Percentiles rank a stretch among this genome's conserved stretches.
These are phyloP conservation scores for Moesziomyces globuligerus DNA, from an alignment of 1,284 basidiomycete genomes.

Conservation along the genomic window DNA sequence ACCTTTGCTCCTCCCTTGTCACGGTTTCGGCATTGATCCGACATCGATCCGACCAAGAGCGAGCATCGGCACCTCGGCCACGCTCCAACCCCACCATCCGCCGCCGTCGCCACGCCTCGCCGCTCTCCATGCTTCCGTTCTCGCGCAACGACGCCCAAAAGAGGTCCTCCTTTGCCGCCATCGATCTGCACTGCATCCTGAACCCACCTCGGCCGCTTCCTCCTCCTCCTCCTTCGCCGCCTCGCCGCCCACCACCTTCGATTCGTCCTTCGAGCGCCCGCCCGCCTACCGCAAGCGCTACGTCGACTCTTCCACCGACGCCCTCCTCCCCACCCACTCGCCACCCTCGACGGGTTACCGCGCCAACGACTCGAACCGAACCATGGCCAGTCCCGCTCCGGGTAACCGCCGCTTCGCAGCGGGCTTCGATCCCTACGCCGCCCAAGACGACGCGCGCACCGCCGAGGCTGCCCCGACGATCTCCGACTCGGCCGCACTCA, in stretches of 20 bases:
- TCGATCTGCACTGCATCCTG: constrained; percentile 25
- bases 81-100: constrained; percentile 2
- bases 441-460: constrained; percentile 4
- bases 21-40: constrained; percentile 8
- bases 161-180: constrained; percentile 28
- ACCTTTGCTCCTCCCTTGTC: no score
- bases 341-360: constrained; percentile 17
- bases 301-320: constrained; percentile 37
- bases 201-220: background rate
- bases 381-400: constrained; percentile 25
- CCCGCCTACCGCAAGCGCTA: constrained; percentile 45
- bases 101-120: background rate
- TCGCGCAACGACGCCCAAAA: constrained; percentile 40
- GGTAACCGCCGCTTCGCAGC: constrained; percentile 40
- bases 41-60: background rate
- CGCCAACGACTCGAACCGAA: constrained; percentile 26
- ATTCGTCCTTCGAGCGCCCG: constrained; percentile 20
- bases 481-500: constrained; percentile 36
- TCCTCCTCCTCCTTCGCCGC: constrained; percentile 8
- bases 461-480: background rate
- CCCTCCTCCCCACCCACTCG: constrained; percentile 42
- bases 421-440: constrained; percentile 43
- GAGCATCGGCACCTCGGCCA: constrained; percentile 1
- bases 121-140: constrained; percentile 41
- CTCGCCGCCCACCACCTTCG: constrained; percentile 10